phyloP scores from a whole-genome alignment of 768 basidiomycete species.

The Arthromyces matolae region DNA sequence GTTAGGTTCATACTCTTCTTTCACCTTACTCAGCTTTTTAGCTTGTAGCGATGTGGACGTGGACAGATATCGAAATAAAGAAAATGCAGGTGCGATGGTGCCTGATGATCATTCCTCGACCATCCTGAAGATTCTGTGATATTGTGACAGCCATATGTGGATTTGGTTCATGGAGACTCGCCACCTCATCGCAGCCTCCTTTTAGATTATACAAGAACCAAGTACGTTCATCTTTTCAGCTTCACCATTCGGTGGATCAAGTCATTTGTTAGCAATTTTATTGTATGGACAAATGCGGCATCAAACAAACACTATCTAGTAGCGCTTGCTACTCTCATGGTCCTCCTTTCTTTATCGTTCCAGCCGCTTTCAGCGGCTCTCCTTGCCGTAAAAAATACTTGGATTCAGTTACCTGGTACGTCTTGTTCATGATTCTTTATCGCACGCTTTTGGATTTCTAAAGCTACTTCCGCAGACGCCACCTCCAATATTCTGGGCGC shows the following conservation, averaged over 20 bases:
- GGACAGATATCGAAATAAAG: slow-evolving; percentile 57
- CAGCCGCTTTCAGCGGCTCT: slow-evolving; percentile 53
- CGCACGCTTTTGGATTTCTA: not conserved
- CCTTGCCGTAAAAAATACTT: slow-evolving; percentile 44
- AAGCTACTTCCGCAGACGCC: slow-evolving; percentile 23
- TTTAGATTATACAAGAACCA: slow-evolving; percentile 53
- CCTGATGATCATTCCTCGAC: not conserved
- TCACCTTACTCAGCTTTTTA: slow-evolving; percentile 12
- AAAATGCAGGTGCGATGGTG: slow-evolving; percentile 43
- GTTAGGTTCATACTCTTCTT: slow-evolving; percentile 2
- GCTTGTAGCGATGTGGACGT: slow-evolving; percentile 50
- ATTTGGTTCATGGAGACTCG: slow-evolving; percentile 52
- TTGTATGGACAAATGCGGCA: slow-evolving; percentile 44
- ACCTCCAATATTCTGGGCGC: slow-evolving; percentile 33
- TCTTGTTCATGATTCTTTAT: not conserved
- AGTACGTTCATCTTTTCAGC: slow-evolving; percentile 28
- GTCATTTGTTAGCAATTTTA: slow-evolving; percentile 38
- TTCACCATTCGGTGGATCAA: too few species aligned
- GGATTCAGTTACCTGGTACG: slow-evolving; percentile 39
- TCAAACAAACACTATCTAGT: slow-evolving; percentile 50
- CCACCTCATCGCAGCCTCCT: slow-evolving; percentile 49
- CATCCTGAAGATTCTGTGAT: too few species aligned
- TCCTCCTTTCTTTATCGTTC: slow-evolving; percentile 42
- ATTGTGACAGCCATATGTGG: slow-evolving; percentile 60
- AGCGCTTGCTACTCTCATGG: slow-evolving; percentile 44